phyloP scores from a whole-genome alignment of 305 asterid species.

The Solanum hybrid region DNA sequence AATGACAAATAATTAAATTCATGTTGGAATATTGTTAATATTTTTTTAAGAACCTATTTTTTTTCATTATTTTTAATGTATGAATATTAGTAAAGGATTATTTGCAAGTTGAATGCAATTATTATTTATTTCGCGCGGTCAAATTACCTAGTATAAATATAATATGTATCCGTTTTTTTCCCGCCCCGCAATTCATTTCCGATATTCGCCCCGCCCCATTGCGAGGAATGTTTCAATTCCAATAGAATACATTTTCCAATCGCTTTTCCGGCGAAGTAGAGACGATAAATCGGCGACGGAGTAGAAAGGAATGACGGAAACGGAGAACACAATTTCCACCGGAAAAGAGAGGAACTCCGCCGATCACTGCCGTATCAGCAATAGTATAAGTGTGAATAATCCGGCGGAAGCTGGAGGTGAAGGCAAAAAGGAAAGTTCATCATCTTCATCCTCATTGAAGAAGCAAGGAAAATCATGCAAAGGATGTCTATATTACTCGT shows the following conservation, averaged over 20 bases:
- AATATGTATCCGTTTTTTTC: not conserved
- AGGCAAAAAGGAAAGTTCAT: not conserved
- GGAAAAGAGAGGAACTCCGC: not conserved
- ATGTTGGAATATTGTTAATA: too few relatives aligned
- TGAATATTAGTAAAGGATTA: too few relatives aligned
- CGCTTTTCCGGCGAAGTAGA: not conserved
- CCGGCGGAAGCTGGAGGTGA: not conserved
- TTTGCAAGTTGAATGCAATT: too few relatives aligned
- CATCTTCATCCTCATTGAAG: conserved; percentile 9
- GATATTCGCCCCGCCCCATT: not conserved
- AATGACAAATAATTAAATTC: too few relatives aligned
- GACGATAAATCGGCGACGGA: not conserved
- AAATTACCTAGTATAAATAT: too few relatives aligned
- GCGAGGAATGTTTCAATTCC: not conserved
- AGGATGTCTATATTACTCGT: conserved; percentile 72
- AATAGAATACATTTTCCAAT: not conserved
- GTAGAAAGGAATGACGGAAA: not conserved
- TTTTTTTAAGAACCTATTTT: too few relatives aligned
- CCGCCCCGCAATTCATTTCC: not conserved
- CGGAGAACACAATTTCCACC: not conserved
- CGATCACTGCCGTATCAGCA: not conserved
- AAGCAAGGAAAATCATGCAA: conserved; percentile 63
- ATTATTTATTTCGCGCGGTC: too few relatives aligned
- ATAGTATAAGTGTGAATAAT: not conserved
- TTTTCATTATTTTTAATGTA: too few relatives aligned